Evolutionary conservation across 805 yeast species (phyloP).

Genomic region (Wickerhamomyces alni): DNA sequence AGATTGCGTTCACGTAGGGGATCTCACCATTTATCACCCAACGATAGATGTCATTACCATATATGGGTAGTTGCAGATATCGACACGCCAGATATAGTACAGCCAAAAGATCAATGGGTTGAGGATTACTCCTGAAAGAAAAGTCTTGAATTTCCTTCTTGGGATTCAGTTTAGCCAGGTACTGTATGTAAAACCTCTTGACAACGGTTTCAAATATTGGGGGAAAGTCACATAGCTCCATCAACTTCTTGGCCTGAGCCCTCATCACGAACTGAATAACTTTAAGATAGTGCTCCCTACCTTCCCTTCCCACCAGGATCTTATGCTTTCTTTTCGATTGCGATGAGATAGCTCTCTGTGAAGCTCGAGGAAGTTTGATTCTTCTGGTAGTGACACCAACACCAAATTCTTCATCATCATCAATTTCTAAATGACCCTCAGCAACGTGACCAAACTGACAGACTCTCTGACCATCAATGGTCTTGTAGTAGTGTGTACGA

Average conservation of each 20-base stretch:
- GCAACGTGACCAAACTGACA: conserved; percentile 90
- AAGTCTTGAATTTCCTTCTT: conserved; percentile 2
- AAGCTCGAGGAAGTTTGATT: conserved; percentile 32
- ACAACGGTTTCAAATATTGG: conserved; percentile 26
- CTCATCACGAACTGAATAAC: conserved; percentile 47
- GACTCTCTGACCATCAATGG: conserved; percentile 69
- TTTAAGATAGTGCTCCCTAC: conserved; percentile 35
- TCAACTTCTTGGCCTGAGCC: conserved; percentile 38
- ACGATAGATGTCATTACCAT: conserved; percentile 39
- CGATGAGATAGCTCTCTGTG: neutral
- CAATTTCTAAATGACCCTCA: conserved; percentile 72
- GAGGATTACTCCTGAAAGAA: conserved; percentile 7
- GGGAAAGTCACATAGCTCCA: conserved; percentile 27
- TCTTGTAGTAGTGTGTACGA: conserved; percentile 66
- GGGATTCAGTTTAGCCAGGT: conserved; percentile 5
- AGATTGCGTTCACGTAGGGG: conserved; percentile 41
- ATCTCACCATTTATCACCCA: conserved; percentile 38
- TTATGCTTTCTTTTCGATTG: conserved; percentile 11
- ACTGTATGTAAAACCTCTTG: conserved; percentile 32
- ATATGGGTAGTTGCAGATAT: conserved; percentile 43
- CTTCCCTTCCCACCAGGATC: conserved; percentile 41
- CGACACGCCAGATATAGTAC: conserved; percentile 47
- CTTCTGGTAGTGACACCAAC: conserved; percentile 45
- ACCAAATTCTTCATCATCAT: conserved; percentile 77
- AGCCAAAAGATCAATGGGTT: conserved; percentile 18